Conservation (phyloP, 805 yeast species). For the Metschnikowia santaceciliae region DNA sequence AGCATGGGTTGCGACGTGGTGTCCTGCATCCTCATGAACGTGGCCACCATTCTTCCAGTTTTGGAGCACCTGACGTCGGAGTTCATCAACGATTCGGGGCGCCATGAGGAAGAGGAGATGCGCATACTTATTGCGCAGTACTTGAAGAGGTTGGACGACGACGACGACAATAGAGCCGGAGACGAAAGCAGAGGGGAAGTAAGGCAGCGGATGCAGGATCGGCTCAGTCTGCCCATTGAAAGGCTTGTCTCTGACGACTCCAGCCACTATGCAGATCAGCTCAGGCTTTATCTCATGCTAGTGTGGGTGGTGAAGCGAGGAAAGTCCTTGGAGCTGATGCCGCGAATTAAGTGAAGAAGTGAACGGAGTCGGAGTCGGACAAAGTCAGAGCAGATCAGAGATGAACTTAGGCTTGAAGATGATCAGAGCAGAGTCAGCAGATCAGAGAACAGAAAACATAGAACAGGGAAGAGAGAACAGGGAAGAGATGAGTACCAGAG, state of each 20-base stretch:
- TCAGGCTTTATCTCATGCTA: background rate
- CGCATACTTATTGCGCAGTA: background rate
- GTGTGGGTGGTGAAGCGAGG: slow-evolving; percentile 2
- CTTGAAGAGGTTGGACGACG: background rate
- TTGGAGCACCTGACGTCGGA: background rate
- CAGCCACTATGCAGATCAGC: background rate
- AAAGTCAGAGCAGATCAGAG: too few species aligned
- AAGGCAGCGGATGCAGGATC: background rate
- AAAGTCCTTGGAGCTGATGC: background rate
- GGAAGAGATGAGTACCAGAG: too few species aligned
- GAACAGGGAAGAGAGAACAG: too few species aligned
- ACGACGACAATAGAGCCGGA: background rate
- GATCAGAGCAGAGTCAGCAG: too few species aligned
- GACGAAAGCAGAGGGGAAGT: background rate
- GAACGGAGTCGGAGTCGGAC: background rate
- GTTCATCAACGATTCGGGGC: background rate
- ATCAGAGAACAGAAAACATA: too few species aligned
- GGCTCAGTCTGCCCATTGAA: background rate
- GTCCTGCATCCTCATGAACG: background rate
- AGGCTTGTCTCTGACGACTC: background rate
- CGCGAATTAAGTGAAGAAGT: background rate
- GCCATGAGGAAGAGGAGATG: background rate
- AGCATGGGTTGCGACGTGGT: background rate
- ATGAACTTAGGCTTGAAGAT: too few species aligned
- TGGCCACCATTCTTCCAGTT: background rate